Conservation (phyloP, 306 rosid species). For the Nissolia schottii region DNA sequence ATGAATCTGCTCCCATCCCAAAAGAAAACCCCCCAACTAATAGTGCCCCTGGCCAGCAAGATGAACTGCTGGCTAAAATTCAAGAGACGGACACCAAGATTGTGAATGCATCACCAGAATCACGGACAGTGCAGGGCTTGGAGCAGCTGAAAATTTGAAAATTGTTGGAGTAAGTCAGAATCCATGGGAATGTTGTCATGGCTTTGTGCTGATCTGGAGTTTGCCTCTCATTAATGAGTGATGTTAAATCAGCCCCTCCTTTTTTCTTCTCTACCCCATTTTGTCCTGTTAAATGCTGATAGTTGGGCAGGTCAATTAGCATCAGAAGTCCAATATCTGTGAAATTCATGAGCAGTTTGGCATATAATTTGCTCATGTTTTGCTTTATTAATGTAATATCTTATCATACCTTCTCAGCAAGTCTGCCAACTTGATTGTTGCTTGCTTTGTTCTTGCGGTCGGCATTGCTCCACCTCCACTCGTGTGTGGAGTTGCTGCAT, state of each 20-base stretch:
- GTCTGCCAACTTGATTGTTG: slow-evolving; percentile 13
- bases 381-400: slow-evolving; percentile 19
- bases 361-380: slow-evolving; percentile 25
- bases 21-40: slow-evolving; percentile 34
- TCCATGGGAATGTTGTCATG: slow-evolving; percentile 42
- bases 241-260: slow-evolving; percentile 36
- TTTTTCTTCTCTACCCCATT: slow-evolving; percentile 33
- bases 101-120: slow-evolving; percentile 30
- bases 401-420: slow-evolving; percentile 6
- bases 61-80: slow-evolving; percentile 33
- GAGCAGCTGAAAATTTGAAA: slow-evolving; percentile 68
- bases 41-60: slow-evolving; percentile 22
- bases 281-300: slow-evolving; percentile 54
- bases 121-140: slow-evolving; percentile 47
- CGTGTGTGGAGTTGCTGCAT: not conserved
- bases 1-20: slow-evolving; percentile 33
- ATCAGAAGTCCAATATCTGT: slow-evolving; percentile 41
- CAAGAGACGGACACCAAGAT: slow-evolving; percentile 35
- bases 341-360: slow-evolving; percentile 43
- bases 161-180: slow-evolving; percentile 20
- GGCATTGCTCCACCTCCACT: not conserved
- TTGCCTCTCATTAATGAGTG: slow-evolving; percentile 48
- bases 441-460: slow-evolving; percentile 1
- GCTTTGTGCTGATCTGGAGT: slow-evolving; percentile 53
- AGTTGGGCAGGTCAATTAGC: slow-evolving; percentile 65